Evolutionary conservation across 2,329 filamentous ascomycete genomes (phyloP), one percentile per base, ranked within the genome.

Genomic region (Cladosporium sp.): DNA sequence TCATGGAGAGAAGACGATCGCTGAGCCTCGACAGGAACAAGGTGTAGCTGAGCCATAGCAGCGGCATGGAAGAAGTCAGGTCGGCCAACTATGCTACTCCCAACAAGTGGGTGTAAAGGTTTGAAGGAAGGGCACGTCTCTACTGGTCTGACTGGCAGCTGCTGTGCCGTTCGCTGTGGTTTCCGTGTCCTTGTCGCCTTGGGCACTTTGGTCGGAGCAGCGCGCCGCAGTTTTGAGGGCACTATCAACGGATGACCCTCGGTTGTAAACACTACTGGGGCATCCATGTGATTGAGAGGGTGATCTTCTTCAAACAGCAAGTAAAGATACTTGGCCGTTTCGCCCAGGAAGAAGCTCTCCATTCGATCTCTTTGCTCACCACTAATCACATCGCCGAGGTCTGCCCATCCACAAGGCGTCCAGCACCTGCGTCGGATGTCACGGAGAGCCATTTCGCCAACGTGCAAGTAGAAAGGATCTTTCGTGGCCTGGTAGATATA

Each of bases 341-440:
- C 95, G 15, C 95, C 94, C 0, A 99, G 84, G 74, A 98, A 98
- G 83, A 98, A 99, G 76, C 94, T 98, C 79, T 99, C 95, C 95
- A 98, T 98, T 38, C 95, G 90, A 76, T 99, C 93, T 71, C 87
- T 92, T 78, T 92, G 88, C 79, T 97, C 92, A 3, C 94, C 94
- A n/a, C 76, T 82, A 8, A 78, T 77, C 24, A 85, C 82, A 68
- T 85, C 82, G 34, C 82, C 78, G 49, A 98, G 83, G 0, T 94
- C 94, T 15, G 94, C 92, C 93, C 94, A 98, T 49, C 95, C 95
- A 73, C 95, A 99, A 68, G 87, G 86, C 0, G 93, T 92, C 87
- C 92, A 93, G 79, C 95, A 99, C 64, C 94, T 87, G 59, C 92
- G 85, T 73, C 91, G 90, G 73, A 99, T 93, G 74, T 99, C 95